Conservation (phyloP, 2,329 filamentous ascomycete genomes). For the Fusarium abutilonis region DNA sequence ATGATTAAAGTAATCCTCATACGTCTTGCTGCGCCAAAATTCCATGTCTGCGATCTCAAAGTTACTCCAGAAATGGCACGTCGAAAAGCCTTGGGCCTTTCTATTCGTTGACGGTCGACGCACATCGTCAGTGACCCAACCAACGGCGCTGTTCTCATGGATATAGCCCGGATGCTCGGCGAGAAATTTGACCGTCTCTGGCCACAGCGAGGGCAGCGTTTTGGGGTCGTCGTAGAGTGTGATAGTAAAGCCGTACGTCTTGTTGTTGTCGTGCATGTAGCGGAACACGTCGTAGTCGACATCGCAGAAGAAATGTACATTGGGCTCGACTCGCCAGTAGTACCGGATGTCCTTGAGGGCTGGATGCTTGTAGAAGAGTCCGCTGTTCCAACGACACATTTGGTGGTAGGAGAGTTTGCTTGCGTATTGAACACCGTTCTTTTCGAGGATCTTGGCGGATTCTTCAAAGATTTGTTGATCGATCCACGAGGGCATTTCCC, state of each 20-base stretch:
- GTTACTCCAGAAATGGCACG: conserved; percentile 99
- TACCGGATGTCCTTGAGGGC: conserved; percentile 83
- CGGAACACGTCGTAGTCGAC: conserved; percentile 98
- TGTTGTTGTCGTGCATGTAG: conserved; percentile 98
- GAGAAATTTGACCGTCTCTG: conserved; percentile 92
- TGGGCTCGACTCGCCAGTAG: conserved; percentile 99
- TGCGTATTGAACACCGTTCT: conserved; percentile 90
- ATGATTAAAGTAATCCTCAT: conserved; percentile 96
- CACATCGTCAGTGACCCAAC: conserved; percentile 83
- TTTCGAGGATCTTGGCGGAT: conserved; percentile 82
- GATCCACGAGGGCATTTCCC: conserved; percentile 92
- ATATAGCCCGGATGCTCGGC: conserved; percentile 84
- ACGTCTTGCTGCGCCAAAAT: conserved; percentile 90
- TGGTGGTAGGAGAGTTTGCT: conserved; percentile 92
- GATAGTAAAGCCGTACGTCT: conserved; percentile 98
- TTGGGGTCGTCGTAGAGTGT: conserved; percentile 93
- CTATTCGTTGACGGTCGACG: conserved; percentile 81
- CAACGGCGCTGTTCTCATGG: conserved; percentile 83
- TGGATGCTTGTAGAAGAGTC: conserved; percentile 96
- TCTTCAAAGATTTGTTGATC: conserved; percentile 86
- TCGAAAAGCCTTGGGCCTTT: conserved; percentile 91
- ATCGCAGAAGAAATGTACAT: conserved; percentile 99
- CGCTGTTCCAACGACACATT: conserved; percentile 99
- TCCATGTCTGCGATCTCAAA: conserved; percentile 95
- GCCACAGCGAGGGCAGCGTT: conserved; percentile 89